A percentile compares a stretch with the other conserved stretches of the same genome.
Conservation (phyloP, 2,329 filamentous ascomycete species). For the Zymoseptoria pseudotritici region DNA sequence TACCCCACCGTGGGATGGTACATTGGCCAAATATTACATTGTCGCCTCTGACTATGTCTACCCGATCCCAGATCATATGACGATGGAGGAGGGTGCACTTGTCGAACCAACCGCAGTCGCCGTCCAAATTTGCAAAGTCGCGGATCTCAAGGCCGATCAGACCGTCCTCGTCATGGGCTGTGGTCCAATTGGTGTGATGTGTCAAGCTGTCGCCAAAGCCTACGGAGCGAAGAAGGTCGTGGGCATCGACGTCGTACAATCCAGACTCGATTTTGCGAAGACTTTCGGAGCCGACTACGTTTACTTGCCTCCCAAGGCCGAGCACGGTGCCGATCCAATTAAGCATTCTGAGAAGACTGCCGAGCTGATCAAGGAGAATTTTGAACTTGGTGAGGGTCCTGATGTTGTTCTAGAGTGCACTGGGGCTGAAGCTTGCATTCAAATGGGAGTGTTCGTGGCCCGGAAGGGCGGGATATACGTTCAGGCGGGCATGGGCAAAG, state of each 20-base stretch:
- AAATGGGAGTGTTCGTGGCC: constrained; percentile 39
- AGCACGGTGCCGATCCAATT: constrained; percentile 28
- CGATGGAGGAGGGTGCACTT: constrained; percentile 46
- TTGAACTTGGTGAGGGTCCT: constrained; percentile 37
- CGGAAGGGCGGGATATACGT: constrained; percentile 43
- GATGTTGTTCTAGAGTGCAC: constrained; percentile 47
- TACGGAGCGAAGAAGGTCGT: constrained; percentile 76
- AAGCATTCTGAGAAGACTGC: constrained; percentile 35
- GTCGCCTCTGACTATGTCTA: constrained; percentile 44
- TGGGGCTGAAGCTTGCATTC: constrained; percentile 43
- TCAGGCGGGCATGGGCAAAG: constrained; percentile 46
- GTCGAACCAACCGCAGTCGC: constrained; percentile 49
- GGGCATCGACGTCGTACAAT: constrained; percentile 72
- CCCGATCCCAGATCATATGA: constrained; percentile 38
- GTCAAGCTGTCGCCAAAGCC: constrained; percentile 71
- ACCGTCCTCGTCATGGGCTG: constrained; percentile 40
- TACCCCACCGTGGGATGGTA: constrained; percentile 42
- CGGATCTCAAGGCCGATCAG: constrained; percentile 33
- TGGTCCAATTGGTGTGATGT: constrained; percentile 66
- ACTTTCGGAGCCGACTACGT: constrained; percentile 38
- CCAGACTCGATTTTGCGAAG: constrained; percentile 69
- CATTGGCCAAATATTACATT: constrained; percentile 44
- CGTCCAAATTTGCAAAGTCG: constrained; percentile 38
- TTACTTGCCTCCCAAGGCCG: constrained; percentile 33
- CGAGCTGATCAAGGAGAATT: constrained; percentile 33